These are phyloP conservation scores for Chromosphaera perkinsii DNA, from an alignment of 208 protist genomes.

Conservation along the genomic window DNA sequence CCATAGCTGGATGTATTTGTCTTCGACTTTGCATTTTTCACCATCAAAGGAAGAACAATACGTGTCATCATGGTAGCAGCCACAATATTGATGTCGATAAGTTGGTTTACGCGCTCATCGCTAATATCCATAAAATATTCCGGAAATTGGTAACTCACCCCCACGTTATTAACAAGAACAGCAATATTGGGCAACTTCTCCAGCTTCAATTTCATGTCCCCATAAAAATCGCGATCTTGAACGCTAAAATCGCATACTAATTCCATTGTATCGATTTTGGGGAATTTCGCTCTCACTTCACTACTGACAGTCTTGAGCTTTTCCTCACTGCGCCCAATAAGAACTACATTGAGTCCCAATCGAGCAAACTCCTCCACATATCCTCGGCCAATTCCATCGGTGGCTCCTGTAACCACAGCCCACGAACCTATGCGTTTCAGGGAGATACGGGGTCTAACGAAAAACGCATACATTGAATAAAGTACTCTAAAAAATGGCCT, in stretches of 20 bases:
- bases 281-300: not conserved
- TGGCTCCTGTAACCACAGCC: constrained; percentile 81
- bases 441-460: too few relatives aligned
- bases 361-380: constrained; percentile 74
- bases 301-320: constrained; percentile 64
- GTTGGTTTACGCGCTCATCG: constrained; percentile 50
- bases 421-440: too few relatives aligned
- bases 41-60: constrained; percentile 69
- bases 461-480: too few relatives aligned
- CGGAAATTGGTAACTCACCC: constrained; percentile 76
- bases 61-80: constrained; percentile 64
- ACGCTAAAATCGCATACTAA: not conserved
- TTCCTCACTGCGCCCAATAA: constrained; percentile 72
- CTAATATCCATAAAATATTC: constrained; percentile 72
- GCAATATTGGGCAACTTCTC: constrained; percentile 13
- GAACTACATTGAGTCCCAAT: constrained; percentile 73
- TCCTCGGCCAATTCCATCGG: constrained; percentile 79
- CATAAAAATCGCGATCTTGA: not conserved
- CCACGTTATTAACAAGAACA: constrained; percentile 75
- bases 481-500: too few relatives aligned
- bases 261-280: not conserved
- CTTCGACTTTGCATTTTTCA: too few relatives aligned
- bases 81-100: constrained; percentile 75
- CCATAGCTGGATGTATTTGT: constrained; percentile 1
- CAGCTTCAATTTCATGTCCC: not conserved